Evolutionary conservation across 2,329 filamentous ascomycete species (phyloP).

Genomic region (Hymenoscyphus infarciens): DNA sequence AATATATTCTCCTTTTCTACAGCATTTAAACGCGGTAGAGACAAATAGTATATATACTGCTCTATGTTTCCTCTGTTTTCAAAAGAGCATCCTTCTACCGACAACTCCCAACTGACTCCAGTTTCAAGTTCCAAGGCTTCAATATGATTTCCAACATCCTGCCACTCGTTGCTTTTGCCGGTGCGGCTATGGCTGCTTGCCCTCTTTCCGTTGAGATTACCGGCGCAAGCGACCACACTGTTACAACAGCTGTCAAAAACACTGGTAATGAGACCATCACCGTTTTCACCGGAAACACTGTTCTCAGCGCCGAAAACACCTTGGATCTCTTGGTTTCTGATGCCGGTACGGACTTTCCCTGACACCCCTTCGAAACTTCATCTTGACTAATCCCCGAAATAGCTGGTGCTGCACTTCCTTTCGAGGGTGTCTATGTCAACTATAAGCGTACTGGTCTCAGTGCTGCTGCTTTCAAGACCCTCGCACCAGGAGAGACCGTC

Average conservation of each 20-base stretch:
- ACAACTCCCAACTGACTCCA: background rate
- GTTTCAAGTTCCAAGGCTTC: constrained; percentile 4
- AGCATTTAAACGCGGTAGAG: background rate
- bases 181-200: constrained; percentile 25
- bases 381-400: background rate
- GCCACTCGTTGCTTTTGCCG: constrained; percentile 23
- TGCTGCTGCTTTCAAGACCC: constrained; percentile 22
- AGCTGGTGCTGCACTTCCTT: constrained; percentile 23
- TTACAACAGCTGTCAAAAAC: constrained; percentile 26
- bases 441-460: constrained; percentile 22
- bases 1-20: background rate
- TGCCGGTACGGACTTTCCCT: constrained; percentile 16
- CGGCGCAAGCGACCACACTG: constrained; percentile 21
- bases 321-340: constrained; percentile 23
- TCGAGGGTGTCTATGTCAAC: constrained; percentile 26
- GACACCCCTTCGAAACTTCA: background rate
- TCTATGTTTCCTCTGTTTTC: background rate
- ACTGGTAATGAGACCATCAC: constrained; percentile 23
- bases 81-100: background rate
- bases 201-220: constrained; percentile 26
- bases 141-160: constrained; percentile 27
- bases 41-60: constrained; percentile 13
- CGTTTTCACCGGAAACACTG: constrained; percentile 30
- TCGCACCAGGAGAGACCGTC: constrained; percentile 24
- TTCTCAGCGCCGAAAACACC: constrained; percentile 24